Evolutionary conservation across 768 basidiomycete species (phyloP), one percentile per base, ranked within the genome.

Genomic region (Pleurotus tuoliensis): DNA sequence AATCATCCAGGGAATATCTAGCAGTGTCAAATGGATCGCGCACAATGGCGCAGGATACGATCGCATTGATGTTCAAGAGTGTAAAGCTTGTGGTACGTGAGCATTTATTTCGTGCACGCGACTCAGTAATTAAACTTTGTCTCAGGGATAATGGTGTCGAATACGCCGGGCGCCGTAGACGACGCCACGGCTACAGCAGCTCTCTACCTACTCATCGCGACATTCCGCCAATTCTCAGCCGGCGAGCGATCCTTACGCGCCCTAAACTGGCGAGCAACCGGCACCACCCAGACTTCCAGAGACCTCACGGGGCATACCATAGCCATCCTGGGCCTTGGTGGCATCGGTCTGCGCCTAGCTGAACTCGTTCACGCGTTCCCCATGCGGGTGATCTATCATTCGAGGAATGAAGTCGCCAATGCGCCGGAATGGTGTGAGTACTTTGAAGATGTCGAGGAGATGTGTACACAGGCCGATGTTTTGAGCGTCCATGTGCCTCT

Each of bases 11-110:
- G 82, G 79, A 0, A 75, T 97, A 8, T 86, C 92, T 5, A 11
- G 16, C 1, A 77, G 76, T 16, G 79, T 95, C 59, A 86, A 86
- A 64, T 94, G 89, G 87, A 92, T 96, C 66, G 90, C 87, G 1
- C 93, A 94, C 69, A 94, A 94, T 56, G 94, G 94, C 9, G 93
- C 94, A 0, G 93, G 94, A 0, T 97, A 97, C 67, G 93, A 97
- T 67, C 84, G 87, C 59, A 87, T 96, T 61, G 88, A 94, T 64
- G 83, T 94, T 13, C 69, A 72, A 5, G 87, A 87, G 3, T 88
- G 87, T 69, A 89, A 82, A 64, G 81, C 77, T 8, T 80, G 79
- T 69, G 90, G 91, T 88, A 62, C 15, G 69, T 60, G 24, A 6
- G 24, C 5, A 25, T 38, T 24, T 47, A 34, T 3, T 18, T 37